Conservation (phyloP, 768 basidiomycete genomes). For the Tulasnella sp. region DNA sequence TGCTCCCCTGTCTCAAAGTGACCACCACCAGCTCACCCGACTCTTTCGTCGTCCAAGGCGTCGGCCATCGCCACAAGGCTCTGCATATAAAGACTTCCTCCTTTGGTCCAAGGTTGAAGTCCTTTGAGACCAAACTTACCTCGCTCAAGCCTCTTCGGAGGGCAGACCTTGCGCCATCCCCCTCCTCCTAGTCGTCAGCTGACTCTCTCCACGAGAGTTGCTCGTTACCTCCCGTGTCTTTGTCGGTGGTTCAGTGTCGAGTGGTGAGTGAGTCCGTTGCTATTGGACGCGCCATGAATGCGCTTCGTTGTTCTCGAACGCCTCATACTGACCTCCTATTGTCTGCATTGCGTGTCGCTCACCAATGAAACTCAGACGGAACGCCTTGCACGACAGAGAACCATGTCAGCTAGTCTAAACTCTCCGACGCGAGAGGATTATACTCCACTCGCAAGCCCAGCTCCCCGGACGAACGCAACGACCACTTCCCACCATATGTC, state of each 20-base stretch:
- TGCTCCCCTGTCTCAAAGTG: background rate
- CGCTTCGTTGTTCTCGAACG: background rate
- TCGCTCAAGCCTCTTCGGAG: background rate
- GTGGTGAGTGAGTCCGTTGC: background rate
- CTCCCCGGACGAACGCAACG: background rate
- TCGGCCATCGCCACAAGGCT: background rate
- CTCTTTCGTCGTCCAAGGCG: background rate
- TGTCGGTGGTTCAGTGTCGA: background rate
- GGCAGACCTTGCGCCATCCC: background rate
- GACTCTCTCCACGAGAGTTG: background rate
- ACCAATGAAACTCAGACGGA: background rate
- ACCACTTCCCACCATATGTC: background rate
- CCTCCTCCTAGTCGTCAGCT: background rate
- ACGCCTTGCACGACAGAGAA: background rate
- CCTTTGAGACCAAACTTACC: background rate
- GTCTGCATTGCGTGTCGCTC: background rate
- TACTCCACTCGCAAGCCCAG: background rate
- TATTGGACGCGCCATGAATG: background rate
- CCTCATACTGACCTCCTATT: background rate
- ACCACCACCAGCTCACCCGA: background rate
- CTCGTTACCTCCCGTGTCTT: background rate
- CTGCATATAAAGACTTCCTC: background rate
- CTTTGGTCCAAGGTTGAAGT: background rate
- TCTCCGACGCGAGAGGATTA: background rate
- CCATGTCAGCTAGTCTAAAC: constrained; percentile 5